Evolutionary conservation across 2,329 filamentous ascomycete genomes (phyloP).

Genomic region (Penicillium sp.): DNA sequence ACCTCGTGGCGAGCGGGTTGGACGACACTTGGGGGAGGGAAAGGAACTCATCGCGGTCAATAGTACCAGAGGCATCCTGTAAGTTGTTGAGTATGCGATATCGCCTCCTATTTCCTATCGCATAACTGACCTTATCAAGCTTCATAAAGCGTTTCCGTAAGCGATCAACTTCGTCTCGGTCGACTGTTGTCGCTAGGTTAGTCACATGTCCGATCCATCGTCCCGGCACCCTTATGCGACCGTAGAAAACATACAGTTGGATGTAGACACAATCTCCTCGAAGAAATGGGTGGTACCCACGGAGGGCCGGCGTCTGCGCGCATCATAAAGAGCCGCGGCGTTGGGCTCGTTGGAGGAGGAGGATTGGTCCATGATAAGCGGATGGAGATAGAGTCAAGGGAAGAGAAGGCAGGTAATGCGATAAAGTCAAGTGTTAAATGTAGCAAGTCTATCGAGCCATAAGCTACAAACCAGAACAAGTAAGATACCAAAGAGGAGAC

Average conservation of each 20-base stretch:
- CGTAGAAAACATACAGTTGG: constrained; percentile 69
- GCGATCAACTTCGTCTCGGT: constrained; percentile 94
- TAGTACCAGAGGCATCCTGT: constrained; percentile 95
- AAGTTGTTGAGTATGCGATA: constrained; percentile 1
- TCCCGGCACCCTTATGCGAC: background rate
- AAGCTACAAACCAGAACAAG: background rate
- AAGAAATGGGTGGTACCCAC: constrained; percentile 64
- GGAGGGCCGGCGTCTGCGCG: constrained; percentile 42
- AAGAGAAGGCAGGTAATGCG: background rate
- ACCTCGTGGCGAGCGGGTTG: constrained; percentile 94
- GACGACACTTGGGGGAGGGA: constrained; percentile 95
- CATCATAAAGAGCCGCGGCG: constrained; percentile 45
- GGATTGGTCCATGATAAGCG: constrained; percentile 30
- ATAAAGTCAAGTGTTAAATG: background rate
- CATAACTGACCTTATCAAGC: constrained; percentile 73
- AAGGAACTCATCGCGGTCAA: constrained; percentile 97
- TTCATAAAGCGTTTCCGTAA: constrained; percentile 99
- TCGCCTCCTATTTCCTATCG: background rate
- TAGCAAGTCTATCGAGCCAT: background rate
- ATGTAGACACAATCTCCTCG: constrained; percentile 92
- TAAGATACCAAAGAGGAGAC: constrained; percentile 4
- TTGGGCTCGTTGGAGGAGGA: constrained; percentile 34
- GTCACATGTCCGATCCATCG: constrained; percentile 1
- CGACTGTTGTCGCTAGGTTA: constrained; percentile 57
- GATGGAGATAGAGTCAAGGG: constrained; percentile 1